Percentiles rank a stretch among this genome's conserved stretches.
phyloP scores from a whole-genome alignment of 2,329 filamentous ascomycete species.

The Nemania sp. region DNA sequence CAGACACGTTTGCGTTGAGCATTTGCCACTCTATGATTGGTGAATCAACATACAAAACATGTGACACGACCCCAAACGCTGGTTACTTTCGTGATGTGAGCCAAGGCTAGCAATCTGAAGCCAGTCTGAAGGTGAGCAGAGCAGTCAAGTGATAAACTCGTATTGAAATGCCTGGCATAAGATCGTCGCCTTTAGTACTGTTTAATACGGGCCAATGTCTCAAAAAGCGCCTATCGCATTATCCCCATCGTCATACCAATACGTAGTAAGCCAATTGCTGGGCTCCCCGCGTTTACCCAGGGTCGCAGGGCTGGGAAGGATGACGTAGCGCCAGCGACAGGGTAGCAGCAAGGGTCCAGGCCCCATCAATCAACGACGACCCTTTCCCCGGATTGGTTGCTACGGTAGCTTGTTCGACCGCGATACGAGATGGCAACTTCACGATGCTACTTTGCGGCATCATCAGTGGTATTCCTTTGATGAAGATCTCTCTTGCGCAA shows the following conservation, averaged over 20 bases:
- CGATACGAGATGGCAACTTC: slow-evolving; percentile 20
- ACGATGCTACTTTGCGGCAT: slow-evolving; percentile 4
- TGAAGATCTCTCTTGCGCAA: no score
- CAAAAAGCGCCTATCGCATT: no score
- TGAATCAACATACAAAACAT: no score
- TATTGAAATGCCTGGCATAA: neutral
- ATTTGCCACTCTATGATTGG: no score
- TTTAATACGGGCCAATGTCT: no score
- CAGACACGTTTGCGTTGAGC: no score
- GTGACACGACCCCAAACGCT: neutral
- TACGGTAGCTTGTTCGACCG: neutral
- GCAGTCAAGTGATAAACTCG: slow-evolving; percentile 5
- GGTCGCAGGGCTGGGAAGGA: slow-evolving; percentile 1
- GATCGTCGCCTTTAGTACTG: neutral
- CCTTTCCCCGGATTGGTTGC: neutral
- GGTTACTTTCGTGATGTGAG: slow-evolving; percentile 5
- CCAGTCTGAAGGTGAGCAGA: neutral
- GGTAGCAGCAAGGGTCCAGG: neutral
- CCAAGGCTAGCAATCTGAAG: neutral
- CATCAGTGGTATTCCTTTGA: no score
- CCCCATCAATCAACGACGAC: slow-evolving; percentile 6
- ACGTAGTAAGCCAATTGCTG: neutral
- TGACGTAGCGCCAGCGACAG: slow-evolving; percentile 23
- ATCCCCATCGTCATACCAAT: no score
- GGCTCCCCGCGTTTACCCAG: neutral